These are phyloP conservation scores for Penicillium olsonii DNA, from an alignment of 2,329 filamentous ascomycete species.

Conservation along the genomic window DNA sequence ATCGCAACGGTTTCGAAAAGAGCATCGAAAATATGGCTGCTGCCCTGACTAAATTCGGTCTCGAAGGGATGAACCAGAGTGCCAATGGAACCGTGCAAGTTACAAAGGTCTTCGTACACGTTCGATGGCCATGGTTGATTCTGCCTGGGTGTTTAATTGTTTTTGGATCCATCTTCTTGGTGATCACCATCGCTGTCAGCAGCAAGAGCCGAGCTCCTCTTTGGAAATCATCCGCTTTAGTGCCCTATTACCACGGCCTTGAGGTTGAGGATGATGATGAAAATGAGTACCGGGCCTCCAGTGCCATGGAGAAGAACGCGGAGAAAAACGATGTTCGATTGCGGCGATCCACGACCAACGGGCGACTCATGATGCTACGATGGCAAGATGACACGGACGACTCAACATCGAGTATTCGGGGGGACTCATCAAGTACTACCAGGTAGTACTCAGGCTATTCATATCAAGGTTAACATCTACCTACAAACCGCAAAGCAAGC, in stretches of 20 bases:
- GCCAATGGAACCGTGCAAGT: not conserved
- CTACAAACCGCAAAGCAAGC: not conserved
- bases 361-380: not conserved
- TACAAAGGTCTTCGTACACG: not conserved
- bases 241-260: slow-evolving; percentile 1
- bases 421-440: not conserved
- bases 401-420: not conserved
- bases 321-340: not conserved
- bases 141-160: not conserved
- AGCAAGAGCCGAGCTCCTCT: not conserved
- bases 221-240: slow-evolving; percentile 3
- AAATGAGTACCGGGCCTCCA: not conserved
- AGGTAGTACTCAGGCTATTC: not conserved
- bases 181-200: not conserved
- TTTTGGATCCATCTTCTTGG: not conserved
- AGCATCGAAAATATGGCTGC: not conserved
- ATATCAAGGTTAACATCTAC: not conserved
- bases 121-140: not conserved
- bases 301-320: slow-evolving; percentile 1
- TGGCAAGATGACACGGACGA: not conserved
- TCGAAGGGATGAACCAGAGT: not conserved
- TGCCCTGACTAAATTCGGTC: not conserved
- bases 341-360: not conserved
- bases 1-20: not conserved
- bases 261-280: not conserved